phyloP scores from a whole-genome alignment of 352 stramenopile species.

The Blastocystis hominis region DNA sequence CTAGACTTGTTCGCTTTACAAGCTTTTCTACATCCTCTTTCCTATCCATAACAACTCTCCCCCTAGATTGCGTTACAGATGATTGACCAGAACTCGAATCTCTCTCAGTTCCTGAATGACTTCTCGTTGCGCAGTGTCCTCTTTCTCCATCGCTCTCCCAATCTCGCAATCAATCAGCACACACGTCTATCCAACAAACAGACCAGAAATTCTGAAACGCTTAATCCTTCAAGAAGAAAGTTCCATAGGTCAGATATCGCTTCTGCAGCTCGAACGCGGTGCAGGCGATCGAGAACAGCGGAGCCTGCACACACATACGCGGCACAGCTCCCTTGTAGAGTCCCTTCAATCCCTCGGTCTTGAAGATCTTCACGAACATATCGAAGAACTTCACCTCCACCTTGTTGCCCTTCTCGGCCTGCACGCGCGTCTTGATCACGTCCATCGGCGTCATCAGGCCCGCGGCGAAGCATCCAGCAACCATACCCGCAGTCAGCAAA shows the following conservation, averaged over 20 bases:
- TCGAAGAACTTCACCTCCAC: constrained; percentile 73
- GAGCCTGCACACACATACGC: constrained; percentile 76
- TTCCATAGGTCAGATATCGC: constrained; percentile 68
- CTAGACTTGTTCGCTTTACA: neutral
- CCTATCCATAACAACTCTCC: neutral
- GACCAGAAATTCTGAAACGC: neutral
- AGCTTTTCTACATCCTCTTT: neutral
- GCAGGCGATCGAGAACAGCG: constrained; percentile 74
- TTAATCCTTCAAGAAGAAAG: constrained; percentile 53
- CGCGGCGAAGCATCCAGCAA: constrained; percentile 67
- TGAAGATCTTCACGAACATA: constrained; percentile 72
- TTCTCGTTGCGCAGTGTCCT: neutral
- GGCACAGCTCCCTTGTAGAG: constrained; percentile 74
- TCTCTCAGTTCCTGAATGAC: neutral
- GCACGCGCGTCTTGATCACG: constrained; percentile 77
- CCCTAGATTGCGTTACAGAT: neutral
- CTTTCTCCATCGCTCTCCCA: neutral
- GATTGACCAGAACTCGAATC: neutral
- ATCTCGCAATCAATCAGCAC: neutral
- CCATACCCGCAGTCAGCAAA: constrained; percentile 68
- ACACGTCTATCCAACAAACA: neutral
- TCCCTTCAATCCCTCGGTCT: constrained; percentile 69
- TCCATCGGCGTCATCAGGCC: constrained; percentile 69
- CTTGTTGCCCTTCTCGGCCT: constrained; percentile 68
- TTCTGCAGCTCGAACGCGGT: constrained; percentile 77